These are phyloP conservation scores for Myxozyma kluyveri DNA, from an alignment of 805 yeast genomes.

Conservation along the genomic window DNA sequence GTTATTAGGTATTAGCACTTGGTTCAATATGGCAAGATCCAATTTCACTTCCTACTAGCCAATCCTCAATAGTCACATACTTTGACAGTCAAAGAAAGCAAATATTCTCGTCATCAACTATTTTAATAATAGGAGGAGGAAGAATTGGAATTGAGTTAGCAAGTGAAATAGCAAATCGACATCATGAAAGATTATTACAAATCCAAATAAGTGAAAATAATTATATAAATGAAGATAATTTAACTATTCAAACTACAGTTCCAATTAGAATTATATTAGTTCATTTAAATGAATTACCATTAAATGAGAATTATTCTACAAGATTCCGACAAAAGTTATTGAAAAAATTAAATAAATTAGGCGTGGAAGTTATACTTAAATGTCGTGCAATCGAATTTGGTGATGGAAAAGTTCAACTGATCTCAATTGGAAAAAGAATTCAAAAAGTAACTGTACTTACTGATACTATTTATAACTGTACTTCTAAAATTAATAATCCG, in stretches of 20 bases:
- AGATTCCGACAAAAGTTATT: slow-evolving; percentile 15
- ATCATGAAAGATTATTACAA: slow-evolving; percentile 33
- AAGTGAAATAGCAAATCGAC: slow-evolving; percentile 44
- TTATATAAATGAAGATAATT: too few relatives aligned
- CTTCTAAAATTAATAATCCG: not conserved
- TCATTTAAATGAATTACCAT: slow-evolving; percentile 24
- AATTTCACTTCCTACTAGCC: slow-evolving; percentile 1
- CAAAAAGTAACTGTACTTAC: not conserved
- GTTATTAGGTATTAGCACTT: slow-evolving; percentile 14
- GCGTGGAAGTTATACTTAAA: slow-evolving; percentile 26
- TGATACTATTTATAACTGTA: not conserved
- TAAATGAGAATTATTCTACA: slow-evolving; percentile 8
- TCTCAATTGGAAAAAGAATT: not conserved
- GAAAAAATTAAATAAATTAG: slow-evolving; percentile 19
- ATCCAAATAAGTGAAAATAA: too few relatives aligned
- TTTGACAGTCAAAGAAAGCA: slow-evolving; percentile 22
- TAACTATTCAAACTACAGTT: not conserved
- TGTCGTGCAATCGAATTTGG: not conserved
- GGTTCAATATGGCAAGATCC: slow-evolving; percentile 10
- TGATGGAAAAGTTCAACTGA: slow-evolving; percentile 4
- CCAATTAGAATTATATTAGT: slow-evolving; percentile 37
- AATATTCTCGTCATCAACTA: slow-evolving; percentile 40
- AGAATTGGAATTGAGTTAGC: slow-evolving; percentile 53
- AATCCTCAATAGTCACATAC: not conserved
- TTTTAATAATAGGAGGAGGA: slow-evolving; percentile 48